phyloP scores from a whole-genome alignment of 2,329 filamentous ascomycete species.

The Didymella sp. region DNA sequence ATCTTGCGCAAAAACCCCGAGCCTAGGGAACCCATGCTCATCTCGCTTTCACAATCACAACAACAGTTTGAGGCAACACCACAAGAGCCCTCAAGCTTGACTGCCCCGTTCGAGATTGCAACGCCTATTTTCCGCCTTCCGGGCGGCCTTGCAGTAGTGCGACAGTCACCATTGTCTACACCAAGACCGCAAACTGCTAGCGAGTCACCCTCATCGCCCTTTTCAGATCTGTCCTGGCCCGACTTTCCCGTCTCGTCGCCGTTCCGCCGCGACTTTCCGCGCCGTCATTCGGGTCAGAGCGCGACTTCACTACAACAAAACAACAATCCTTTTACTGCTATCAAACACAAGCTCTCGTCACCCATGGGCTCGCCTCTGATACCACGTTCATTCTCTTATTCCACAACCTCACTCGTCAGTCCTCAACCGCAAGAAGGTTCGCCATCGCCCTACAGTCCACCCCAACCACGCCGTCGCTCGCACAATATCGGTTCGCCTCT shows the following conservation, averaged over 20 bases:
- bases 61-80: background rate
- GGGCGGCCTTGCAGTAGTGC: slow-evolving; percentile 32
- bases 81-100: background rate
- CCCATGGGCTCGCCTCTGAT: background rate
- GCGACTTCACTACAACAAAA: background rate
- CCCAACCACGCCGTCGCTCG: background rate
- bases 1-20: slow-evolving; percentile 4
- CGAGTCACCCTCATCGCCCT: background rate
- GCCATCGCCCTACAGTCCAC: background rate
- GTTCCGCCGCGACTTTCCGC: slow-evolving; percentile 1
- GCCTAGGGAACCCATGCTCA: background rate
- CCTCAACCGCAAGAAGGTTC: background rate
- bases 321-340: background rate
- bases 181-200: slow-evolving; percentile 1
- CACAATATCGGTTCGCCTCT: slow-evolving; percentile 15
- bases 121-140: slow-evolving; percentile 34
- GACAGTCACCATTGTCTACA: slow-evolving; percentile 11
- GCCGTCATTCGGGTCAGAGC: slow-evolving; percentile 4
- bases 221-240: slow-evolving; percentile 6
- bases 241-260: slow-evolving; percentile 5
- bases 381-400: background rate
- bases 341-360: background rate
- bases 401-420: background rate
- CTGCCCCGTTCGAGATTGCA: slow-evolving; percentile 15
- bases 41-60: slow-evolving; percentile 1